phyloP scores from a whole-genome alignment of 352 stramenopile species.

The Phytopythium vexans region DNA sequence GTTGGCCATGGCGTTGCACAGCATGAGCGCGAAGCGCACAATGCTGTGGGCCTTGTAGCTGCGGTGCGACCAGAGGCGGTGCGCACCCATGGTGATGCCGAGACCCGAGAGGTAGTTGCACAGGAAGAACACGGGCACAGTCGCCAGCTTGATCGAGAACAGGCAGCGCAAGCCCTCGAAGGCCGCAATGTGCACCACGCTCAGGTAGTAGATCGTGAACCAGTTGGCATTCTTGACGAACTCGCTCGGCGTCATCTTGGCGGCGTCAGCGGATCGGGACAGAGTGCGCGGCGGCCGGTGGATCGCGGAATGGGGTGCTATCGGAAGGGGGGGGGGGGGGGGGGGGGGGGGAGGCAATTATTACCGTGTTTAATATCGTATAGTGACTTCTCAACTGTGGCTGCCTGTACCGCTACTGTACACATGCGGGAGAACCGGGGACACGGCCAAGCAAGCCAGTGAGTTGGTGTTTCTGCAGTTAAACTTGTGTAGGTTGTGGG shows the following conservation, averaged over 20 bases:
- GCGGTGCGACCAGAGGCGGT: conserved; percentile 96
- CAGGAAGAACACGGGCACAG: conserved; percentile 86
- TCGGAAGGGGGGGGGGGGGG: no score
- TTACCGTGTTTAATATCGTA: no score
- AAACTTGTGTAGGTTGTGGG: no score
- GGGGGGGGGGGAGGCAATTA: no score
- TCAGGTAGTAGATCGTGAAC: conserved; percentile 98
- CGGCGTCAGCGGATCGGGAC: conserved; percentile 4
- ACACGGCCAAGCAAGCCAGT: no score
- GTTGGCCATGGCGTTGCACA: no score
- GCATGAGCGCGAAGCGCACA: no score
- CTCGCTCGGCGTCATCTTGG: conserved; percentile 57
- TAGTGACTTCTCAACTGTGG: no score
- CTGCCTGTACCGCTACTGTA: no score
- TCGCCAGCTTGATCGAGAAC: conserved; percentile 79
- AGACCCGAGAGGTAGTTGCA: conserved; percentile 95
- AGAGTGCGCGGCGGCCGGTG: no score
- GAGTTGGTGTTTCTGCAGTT: no score
- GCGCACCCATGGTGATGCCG: conserved; percentile 97
- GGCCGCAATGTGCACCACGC: conserved; percentile 91
- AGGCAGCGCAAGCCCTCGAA: conserved; percentile 86
- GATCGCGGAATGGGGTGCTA: conserved; percentile 5
- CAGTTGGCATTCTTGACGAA: conserved; percentile 93
- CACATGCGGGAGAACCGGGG: no score
- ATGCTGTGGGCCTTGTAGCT: conserved; percentile 93